phyloP scores from a whole-genome alignment of 495 filamentous ascomycete species.

The Immersiella caudata region DNA sequence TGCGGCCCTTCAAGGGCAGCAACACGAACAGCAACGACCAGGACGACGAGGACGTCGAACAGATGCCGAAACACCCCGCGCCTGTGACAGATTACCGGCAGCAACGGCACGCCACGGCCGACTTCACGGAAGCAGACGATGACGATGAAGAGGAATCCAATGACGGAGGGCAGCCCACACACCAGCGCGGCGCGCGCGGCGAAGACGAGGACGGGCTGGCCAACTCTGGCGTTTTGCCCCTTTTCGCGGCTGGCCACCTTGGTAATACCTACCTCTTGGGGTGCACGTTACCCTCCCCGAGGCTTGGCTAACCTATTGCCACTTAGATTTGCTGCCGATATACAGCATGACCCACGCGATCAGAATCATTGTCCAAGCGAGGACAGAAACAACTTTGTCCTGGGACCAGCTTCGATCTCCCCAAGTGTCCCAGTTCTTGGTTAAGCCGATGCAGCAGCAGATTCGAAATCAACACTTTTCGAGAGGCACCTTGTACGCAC shows the following conservation, averaged over 20 bases:
- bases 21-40: slow-evolving; percentile 21
- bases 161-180: slow-evolving; percentile 14
- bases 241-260: slow-evolving; percentile 80
- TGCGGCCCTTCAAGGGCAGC: slow-evolving; percentile 44
- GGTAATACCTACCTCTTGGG: slow-evolving; percentile 57
- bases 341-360: slow-evolving; percentile 90
- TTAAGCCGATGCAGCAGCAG: slow-evolving; percentile 87
- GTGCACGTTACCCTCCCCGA: neutral
- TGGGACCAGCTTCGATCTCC: slow-evolving; percentile 95
- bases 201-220: slow-evolving; percentile 56
- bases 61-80: slow-evolving; percentile 33
- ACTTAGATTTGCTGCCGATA: slow-evolving; percentile 65
- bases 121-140: slow-evolving; percentile 59
- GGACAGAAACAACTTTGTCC: slow-evolving; percentile 88
- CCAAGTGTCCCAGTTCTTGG: slow-evolving; percentile 90
- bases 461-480: slow-evolving; percentile 79
- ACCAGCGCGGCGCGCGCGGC: neutral
- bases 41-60: slow-evolving; percentile 33
- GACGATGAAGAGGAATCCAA: slow-evolving; percentile 55
- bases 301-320: slow-evolving; percentile 18
- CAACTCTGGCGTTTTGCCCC: slow-evolving; percentile 71
- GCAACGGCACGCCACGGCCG: slow-evolving; percentile 56
- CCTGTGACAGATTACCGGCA: slow-evolving; percentile 41
- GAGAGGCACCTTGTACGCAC: slow-evolving; percentile 80
- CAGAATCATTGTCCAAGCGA: slow-evolving; percentile 74